Base-by-base conservation (phyloP, 192 early-diverging fungal genomes). In the Diversispora epigaea region DNA sequence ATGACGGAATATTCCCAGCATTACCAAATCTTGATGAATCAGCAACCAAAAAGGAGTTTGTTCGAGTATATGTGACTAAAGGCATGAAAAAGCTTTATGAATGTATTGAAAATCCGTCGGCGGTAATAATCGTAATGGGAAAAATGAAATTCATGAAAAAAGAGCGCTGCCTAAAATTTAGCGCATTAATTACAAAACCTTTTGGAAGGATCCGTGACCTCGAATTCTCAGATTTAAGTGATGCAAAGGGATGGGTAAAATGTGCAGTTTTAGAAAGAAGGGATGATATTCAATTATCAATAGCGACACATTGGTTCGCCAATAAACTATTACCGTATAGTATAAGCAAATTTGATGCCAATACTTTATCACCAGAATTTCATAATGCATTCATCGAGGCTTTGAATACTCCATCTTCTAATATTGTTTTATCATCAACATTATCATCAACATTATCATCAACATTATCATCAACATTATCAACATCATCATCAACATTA, bases 201-300 rank as follows among this genome's bases (percentile, higher is more conserved):
- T 78, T 83, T 74, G 81, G 81, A 17, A 76, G 77, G 9, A n/a
- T 69, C 41, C 75, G 80, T 54, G 78, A 83, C 12, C 78, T 80
- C 12, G 79, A 77, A 12, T 79, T 80, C 77, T 52, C 78, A 32
- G 81, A 83, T n/a, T 78, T 79, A 14, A 77, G 75, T 8, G 78
- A 78, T 21, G 78, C 75, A 10, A 32, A 49, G 44, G 50, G 56
- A 39, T 83, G 81, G 81, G 77, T 80, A 45, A 76, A 72, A 15
- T 77, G 79, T 4, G 78, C 71, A 3, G 76, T 78, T 71, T 73
- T 82, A 46, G 67, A 70, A 32, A 67, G 74, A 12, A 19, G 77
- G 32, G 75, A 80, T 0, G 22, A 61, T 61, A 57, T 82, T 25
- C 73, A 78, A 41, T 56, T 82, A 11, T 73, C 75, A 55, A 72